phyloP scores from a whole-genome alignment of 208 protist species.

The Naegleria gruberi region DNA sequence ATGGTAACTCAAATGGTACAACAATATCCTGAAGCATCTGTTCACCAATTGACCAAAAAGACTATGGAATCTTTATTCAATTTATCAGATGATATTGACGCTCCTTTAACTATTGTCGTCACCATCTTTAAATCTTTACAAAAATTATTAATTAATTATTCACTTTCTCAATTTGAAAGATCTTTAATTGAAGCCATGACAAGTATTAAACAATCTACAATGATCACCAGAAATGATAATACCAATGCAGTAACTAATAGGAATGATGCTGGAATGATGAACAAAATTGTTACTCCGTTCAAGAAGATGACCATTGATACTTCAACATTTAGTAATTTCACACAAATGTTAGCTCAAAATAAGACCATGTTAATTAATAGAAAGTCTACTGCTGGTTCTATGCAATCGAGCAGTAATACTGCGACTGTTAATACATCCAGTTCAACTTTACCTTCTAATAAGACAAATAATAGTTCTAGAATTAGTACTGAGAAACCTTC shows the following conservation, averaged over 20 bases:
- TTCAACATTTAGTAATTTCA: not conserved
- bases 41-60: conserved; percentile 9
- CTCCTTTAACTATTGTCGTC: not conserved
- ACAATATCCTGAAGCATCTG: not conserved
- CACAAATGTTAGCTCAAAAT: not conserved
- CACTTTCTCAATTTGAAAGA: conserved; percentile 17
- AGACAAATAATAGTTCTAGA: no score
- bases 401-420: no score
- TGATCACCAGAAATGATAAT: not conserved
- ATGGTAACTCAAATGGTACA: not conserved
- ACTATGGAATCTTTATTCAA: conserved; percentile 4
- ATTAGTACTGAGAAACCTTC: no score
- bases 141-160: conserved; percentile 5
- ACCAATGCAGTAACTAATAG: not conserved
- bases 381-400: not conserved
- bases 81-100: not conserved
- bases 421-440: no score
- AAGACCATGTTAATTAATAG: not conserved
- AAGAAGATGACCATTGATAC: not conserved
- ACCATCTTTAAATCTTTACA: not conserved
- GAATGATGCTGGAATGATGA: not conserved
- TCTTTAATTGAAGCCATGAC: conserved; percentile 1
- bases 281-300: not conserved
- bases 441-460: no score
- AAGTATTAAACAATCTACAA: not conserved